Conservation (phyloP, 2,329 filamentous ascomycete species). For the Aureobasidium namibiae region DNA sequence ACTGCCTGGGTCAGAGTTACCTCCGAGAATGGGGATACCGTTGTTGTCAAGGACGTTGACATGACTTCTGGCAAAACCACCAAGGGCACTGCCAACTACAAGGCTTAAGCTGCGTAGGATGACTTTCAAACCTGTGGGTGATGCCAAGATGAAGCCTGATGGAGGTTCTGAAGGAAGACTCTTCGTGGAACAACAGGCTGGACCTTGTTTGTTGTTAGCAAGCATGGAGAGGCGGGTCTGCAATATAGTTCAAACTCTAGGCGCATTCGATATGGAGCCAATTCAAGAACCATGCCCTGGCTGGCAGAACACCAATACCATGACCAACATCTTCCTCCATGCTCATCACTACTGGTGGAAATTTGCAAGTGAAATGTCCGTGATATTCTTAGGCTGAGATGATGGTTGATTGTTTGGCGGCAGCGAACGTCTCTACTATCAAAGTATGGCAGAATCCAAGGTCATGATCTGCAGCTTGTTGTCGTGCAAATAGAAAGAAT, state of each 20-base stretch:
- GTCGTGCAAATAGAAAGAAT: not conserved
- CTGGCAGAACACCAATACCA: not conserved
- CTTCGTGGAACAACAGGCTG: not conserved
- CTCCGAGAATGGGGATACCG: constrained; percentile 14
- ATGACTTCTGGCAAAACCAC: constrained; percentile 10
- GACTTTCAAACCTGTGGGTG: not conserved
- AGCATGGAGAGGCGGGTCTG: not conserved
- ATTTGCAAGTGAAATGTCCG: not conserved
- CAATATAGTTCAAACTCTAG: constrained; percentile 4
- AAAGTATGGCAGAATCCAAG: not conserved
- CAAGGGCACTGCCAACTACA: constrained; percentile 2
- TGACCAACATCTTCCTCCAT: not conserved
- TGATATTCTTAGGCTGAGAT: not conserved
- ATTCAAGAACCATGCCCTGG: constrained; percentile 1
- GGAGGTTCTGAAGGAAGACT: not conserved
- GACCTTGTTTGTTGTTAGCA: not conserved
- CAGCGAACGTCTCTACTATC: not conserved
- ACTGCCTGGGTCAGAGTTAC: constrained; percentile 17
- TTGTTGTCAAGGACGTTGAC: constrained; percentile 18
- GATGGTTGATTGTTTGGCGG: not conserved
- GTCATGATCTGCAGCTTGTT: not conserved
- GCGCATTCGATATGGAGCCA: constrained; percentile 8
- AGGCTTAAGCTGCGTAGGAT: not conserved
- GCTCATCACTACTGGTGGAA: not conserved
- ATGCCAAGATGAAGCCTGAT: not conserved